Evolutionary conservation across 768 basidiomycete species (phyloP), one percentile per base, ranked within the genome.

Genomic region (Amanita brunnescens): DNA sequence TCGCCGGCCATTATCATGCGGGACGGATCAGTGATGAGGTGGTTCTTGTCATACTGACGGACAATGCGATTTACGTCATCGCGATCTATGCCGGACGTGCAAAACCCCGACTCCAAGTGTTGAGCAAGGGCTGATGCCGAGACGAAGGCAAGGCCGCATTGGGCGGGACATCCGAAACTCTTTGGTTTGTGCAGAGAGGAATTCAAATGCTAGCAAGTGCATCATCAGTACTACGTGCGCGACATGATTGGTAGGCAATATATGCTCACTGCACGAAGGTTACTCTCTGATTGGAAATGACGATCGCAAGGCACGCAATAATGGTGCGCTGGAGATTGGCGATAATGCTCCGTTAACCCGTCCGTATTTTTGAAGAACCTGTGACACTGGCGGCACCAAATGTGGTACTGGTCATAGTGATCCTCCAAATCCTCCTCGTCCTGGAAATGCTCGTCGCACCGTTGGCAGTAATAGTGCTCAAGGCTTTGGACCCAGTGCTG

Each of bases 71-170:
- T 70, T 42, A 82, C 62, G 41, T 64, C 50, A 50, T 72, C 54
- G 49, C 68, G 66, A 32, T 61, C 59, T 35, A 77, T 62, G 9
- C 79, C 74, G 0, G 83, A 83, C 20, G 55, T 47, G 60, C 86
- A 86, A 2, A 59, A 54, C 1, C 83, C 84, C 9, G 71, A 66
- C 58, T 87, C 86, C 59, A 85, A 71, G 61, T 88, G 85, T 26
- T 87, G 72, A 29, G 78, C 58, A 41, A 87, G 68, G 8, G 81
- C 77, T 7, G 82, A 73, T 38, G 57, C 66, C 16, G 75, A 78
- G 47, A 80, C 61, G 39, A 63, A 87, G 1, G 49, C 56, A 18
- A 55, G 55, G 1, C 52, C 62, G 58, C 86, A 87, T 32, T 16
- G 52, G 64, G 59, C 74, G 65, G 54, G 64, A 57, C 67, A 78